These are phyloP conservation scores for Debaryomyces singareniensis DNA, from an alignment of 1,139 yeast genomes.

Conservation along the genomic window DNA sequence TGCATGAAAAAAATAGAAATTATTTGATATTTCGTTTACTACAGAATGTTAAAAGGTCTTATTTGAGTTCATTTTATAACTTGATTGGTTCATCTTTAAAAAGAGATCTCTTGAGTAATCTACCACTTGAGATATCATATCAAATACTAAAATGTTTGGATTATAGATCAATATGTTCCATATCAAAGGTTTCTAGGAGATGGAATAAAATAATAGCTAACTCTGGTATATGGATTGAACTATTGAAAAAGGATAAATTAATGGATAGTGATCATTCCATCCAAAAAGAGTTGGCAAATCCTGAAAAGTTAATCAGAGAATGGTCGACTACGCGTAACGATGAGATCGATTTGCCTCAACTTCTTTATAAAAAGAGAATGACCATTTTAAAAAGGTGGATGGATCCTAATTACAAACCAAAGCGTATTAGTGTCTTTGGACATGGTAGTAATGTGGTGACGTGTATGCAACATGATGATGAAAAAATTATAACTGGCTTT, in stretches of 20 bases:
- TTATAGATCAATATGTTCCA: slow-evolving; percentile 52
- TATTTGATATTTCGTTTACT: slow-evolving; percentile 56
- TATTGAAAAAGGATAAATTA: slow-evolving; percentile 50
- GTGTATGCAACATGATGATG: slow-evolving; percentile 89
- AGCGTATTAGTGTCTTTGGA: slow-evolving; percentile 58
- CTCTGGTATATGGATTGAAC: slow-evolving; percentile 54
- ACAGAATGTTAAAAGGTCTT: slow-evolving; percentile 57
- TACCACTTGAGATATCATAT: slow-evolving; percentile 75
- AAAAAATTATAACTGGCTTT: slow-evolving; percentile 86
- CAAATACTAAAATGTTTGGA: slow-evolving; percentile 66
- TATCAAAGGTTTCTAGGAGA: slow-evolving; percentile 57
- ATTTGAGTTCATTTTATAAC: slow-evolving; percentile 62
- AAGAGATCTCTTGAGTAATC: slow-evolving; percentile 61
- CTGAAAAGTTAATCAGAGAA: slow-evolving; percentile 23
- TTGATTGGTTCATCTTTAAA: slow-evolving; percentile 55
- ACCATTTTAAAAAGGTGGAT: slow-evolving; percentile 77
- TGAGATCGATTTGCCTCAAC: slow-evolving; percentile 35
- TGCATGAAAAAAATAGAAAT: slow-evolving; percentile 34
- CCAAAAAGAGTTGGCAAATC: slow-evolving; percentile 25
- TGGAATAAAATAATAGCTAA: slow-evolving; percentile 66
- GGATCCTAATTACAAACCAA: slow-evolving; percentile 66
- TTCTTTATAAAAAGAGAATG: slow-evolving; percentile 60
- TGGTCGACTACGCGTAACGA: slow-evolving; percentile 19
- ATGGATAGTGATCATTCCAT: slow-evolving; percentile 31
- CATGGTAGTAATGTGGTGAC: slow-evolving; percentile 79